Evolutionary conservation across 192 early-diverging fungal genomes (phyloP), one percentile per base, ranked within the genome.

Genomic region (Podochytrium sp.): DNA sequence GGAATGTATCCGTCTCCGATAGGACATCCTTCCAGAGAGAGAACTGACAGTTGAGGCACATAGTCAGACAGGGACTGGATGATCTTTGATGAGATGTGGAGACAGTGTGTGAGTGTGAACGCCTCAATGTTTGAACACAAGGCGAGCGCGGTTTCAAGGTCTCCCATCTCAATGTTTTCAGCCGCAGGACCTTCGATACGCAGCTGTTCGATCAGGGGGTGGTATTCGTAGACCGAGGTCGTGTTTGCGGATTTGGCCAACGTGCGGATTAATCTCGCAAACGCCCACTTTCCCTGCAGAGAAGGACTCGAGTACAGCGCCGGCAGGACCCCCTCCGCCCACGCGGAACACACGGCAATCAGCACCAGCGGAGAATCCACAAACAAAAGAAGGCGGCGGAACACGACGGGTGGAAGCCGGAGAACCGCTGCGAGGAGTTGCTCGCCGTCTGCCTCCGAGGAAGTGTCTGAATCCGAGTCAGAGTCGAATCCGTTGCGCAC

Each of bases 31-130:
- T 25, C 49, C 1, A 78, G 63, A 34, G 73, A 68, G 6, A 78
- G 63, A 59, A 35, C 30, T 18, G 27, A 10, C n/a, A 78, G 55
- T 7, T 50, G 35, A 5, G 76, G 76, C 4, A 38, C 73, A 65
- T 57, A 78, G 35, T 73, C 70, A 25, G 76, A 60, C 32, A 78
- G 61, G 16, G 37, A 47, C 42, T 78, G 76, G 37, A 78, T 34
- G 35, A 78, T 64, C 51, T 74, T 78, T 43, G 61, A 66, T 20
- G 76, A 78, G n/a, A 78, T 42, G 35, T 78, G 76, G n/a, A 78
- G 27, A 42, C 76, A 78, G 20, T 23, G 32, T 2, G 59, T 35
- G 32, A 78, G 51, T 3, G 52, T 29, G 70, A 78, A 78, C 0
- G 27, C 5, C 5, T 29, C 23, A 12, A 78, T 25, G 56, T 73